Percentiles rank a stretch among this genome's conserved stretches.
Evolutionary conservation across 176 grass and related monocot genomes (phyloP).

Genomic region (Coix lacrymajobi): DNA sequence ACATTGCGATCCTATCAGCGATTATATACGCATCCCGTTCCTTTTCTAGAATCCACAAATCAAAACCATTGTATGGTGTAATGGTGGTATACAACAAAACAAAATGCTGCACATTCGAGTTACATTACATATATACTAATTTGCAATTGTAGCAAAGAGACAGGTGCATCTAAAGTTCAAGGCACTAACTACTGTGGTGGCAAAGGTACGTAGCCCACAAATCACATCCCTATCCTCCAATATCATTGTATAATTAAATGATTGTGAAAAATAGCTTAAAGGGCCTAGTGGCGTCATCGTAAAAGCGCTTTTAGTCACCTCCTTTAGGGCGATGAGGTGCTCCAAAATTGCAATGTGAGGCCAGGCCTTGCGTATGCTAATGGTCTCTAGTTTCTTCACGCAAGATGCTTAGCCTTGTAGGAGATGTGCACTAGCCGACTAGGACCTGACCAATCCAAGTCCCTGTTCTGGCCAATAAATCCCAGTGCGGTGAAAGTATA

Average conservation of each 20-base stretch:
- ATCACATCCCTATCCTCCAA: conserved; percentile 41
- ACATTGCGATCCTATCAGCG: background rate
- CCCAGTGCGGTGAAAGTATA: background rate
- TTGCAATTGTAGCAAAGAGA: conserved; percentile 33
- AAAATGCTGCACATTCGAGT: background rate
- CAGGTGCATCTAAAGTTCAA: conserved; percentile 31
- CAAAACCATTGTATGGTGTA: conserved; percentile 1
- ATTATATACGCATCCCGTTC: background rate
- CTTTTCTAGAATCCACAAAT: conserved; percentile 12
- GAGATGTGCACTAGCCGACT: conserved; percentile 31
- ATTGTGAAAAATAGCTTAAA: conserved; percentile 24
- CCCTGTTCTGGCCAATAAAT: background rate
- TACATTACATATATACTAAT: conserved; percentile 26
- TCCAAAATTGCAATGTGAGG: conserved; percentile 12
- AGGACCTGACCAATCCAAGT: conserved; percentile 22
- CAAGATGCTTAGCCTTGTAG: conserved; percentile 42
- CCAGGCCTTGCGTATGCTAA: conserved; percentile 2
- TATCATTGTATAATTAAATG: conserved; percentile 43
- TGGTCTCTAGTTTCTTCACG: conserved; percentile 40
- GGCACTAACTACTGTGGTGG: conserved; percentile 36
- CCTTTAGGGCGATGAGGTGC: background rate
- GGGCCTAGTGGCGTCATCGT: conserved; percentile 26
- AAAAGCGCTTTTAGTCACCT: conserved; percentile 27
- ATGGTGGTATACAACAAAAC: conserved; percentile 8
- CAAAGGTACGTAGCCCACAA: conserved; percentile 41